phyloP scores from a whole-genome alignment of 345 rosid species.

The Kernera saxatilis region DNA sequence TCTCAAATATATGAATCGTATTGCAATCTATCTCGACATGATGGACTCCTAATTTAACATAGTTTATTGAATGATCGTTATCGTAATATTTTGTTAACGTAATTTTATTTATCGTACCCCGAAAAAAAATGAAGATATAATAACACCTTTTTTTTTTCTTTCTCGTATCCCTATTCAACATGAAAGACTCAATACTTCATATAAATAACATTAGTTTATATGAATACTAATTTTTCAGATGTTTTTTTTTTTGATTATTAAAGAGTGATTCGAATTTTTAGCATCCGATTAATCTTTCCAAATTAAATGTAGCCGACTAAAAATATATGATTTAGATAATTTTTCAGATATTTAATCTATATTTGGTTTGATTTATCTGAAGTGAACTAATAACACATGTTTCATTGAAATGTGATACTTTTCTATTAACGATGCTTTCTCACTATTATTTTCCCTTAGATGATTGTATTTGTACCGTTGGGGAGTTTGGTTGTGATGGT shows the following conservation, averaged over 20 bases:
- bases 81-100: background rate
- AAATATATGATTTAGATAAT: too few species aligned
- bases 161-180: background rate
- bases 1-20: constrained; percentile 12
- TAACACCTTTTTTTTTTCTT: too few species aligned
- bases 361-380: background rate
- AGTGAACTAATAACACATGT: too few species aligned
- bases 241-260: too few species aligned
- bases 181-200: background rate
- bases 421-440: background rate
- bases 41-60: background rate
- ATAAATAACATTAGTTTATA: too few species aligned
- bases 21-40: constrained; percentile 29
- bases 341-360: background rate
- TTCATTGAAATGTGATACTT: background rate
- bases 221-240: too few species aligned
- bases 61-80: background rate
- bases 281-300: too few species aligned
- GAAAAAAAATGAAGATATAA: background rate
- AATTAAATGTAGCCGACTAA: too few species aligned
- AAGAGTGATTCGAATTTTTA: too few species aligned
- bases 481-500: background rate
- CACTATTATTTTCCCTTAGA: background rate
- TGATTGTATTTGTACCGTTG: background rate
- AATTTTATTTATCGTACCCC: background rate